Conservation (phyloP, 768 basidiomycete species). For the Tephrocybe rancida region DNA sequence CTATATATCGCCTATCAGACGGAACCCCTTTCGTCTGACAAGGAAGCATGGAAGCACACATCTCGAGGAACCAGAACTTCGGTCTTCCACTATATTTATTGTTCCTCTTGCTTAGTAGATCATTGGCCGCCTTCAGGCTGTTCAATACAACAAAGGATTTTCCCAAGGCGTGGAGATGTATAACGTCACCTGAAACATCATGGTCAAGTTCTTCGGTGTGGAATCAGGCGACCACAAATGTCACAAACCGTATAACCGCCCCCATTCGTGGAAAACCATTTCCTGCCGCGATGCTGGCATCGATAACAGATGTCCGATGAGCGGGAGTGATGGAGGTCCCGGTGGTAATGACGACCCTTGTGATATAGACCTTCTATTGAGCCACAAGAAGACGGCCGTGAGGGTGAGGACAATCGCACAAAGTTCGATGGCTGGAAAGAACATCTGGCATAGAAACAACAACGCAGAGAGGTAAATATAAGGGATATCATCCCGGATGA, state of each 20-base stretch:
- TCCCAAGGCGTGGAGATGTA: conserved; percentile 2
- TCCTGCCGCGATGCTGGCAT: neutral
- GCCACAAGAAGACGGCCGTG: no score
- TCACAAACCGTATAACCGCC: neutral
- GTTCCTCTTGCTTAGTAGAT: conserved; percentile 13
- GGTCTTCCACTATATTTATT: conserved; percentile 16
- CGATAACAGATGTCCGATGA: neutral
- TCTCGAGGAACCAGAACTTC: conserved; percentile 1
- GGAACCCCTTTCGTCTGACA: neutral
- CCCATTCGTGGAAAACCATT: neutral
- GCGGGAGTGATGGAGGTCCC: neutral
- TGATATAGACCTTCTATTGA: no score
- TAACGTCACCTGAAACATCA: conserved; percentile 12
- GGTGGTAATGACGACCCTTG: neutral
- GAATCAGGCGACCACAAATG: neutral
- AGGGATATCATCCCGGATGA: neutral
- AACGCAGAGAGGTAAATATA: no score
- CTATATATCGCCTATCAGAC: neutral
- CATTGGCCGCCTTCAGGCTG: conserved; percentile 9
- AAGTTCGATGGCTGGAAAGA: no score
- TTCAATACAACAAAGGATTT: conserved; percentile 9
- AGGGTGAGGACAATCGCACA: no score
- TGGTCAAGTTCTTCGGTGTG: neutral
- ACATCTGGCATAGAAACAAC: no score
- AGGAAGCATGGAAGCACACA: conserved; percentile 2